Conservation (phyloP, 371 early-diverging fungal genomes). For the Nematocida parisii region DNA sequence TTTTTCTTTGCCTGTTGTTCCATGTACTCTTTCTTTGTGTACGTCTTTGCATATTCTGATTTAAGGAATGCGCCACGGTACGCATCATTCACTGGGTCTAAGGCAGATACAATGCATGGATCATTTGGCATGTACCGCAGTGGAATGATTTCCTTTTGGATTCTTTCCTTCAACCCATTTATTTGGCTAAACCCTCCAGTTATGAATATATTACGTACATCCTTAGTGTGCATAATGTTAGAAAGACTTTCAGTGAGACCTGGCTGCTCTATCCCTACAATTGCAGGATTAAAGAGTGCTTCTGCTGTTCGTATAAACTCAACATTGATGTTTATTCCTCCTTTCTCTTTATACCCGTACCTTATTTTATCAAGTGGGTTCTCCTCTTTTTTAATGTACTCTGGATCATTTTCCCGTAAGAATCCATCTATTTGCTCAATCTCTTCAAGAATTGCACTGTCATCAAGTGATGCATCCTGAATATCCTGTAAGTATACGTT, state of each 20-base stretch:
- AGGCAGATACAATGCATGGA: conserved; percentile 41
- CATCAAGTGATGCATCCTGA: conserved; percentile 63
- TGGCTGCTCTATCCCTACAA: conserved; percentile 65
- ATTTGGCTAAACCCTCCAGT: conserved; percentile 70
- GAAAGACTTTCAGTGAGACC: conserved; percentile 66
- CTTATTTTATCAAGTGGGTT: conserved; percentile 59
- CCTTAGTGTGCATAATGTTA: conserved; percentile 52
- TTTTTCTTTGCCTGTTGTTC: neutral
- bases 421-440: conserved; percentile 45
- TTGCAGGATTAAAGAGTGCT: conserved; percentile 68
- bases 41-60: conserved; percentile 48
- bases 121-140: conserved; percentile 39
- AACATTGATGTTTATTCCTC: conserved; percentile 62
- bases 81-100: conserved; percentile 63
- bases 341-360: conserved; percentile 58
- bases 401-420: conserved; percentile 65
- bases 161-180: conserved; percentile 63
- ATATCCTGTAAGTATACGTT: conserved; percentile 58
- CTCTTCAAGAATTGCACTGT: conserved; percentile 56
- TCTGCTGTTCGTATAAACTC: conserved; percentile 67
- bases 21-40: conserved; percentile 60
- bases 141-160: conserved; percentile 60
- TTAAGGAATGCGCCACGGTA: conserved; percentile 60
- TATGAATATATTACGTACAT: conserved; percentile 64
- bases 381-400: conserved; percentile 54